These are phyloP conservation scores for Candolleomyces efflorescens DNA, from an alignment of 768 basidiomycete species.

Conservation along the genomic window DNA sequence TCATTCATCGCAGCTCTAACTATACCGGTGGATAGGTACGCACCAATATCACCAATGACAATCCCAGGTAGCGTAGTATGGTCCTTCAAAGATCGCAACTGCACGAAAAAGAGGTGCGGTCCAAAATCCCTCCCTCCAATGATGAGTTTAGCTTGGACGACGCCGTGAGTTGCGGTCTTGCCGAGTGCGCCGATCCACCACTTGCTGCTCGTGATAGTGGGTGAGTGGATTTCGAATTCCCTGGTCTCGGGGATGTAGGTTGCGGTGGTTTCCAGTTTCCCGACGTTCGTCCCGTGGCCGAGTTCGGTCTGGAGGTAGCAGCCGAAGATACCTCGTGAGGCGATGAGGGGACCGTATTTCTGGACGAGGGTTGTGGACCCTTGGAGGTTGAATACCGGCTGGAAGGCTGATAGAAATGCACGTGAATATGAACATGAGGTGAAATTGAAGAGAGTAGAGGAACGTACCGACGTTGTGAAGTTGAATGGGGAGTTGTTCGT, in stretches of 20 bases:
- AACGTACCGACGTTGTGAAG: slow-evolving; percentile 34
- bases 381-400: slow-evolving; percentile 64
- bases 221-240: slow-evolving; percentile 75
- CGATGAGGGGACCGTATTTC: slow-evolving; percentile 47
- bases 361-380: slow-evolving; percentile 49
- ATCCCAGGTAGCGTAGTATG: slow-evolving; percentile 60
- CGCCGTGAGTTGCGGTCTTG: slow-evolving; percentile 69
- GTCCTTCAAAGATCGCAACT: slow-evolving; percentile 46
- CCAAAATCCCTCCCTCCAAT: slow-evolving; percentile 57
- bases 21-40: slow-evolving; percentile 7
- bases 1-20: not conserved
- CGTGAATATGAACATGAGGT: slow-evolving; percentile 13
- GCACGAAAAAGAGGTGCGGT: slow-evolving; percentile 73
- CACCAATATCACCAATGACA: slow-evolving; percentile 66
- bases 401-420: slow-evolving; percentile 64
- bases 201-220: slow-evolving; percentile 69
- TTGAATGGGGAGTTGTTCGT: slow-evolving; percentile 48
- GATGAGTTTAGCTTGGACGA: slow-evolving; percentile 72
- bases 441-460: not conserved
- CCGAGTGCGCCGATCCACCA: slow-evolving; percentile 82
- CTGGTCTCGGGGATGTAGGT: slow-evolving; percentile 62
- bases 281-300: slow-evolving; percentile 73
- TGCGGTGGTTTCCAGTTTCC: slow-evolving; percentile 68
- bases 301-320: slow-evolving; percentile 79
- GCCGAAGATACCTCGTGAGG: slow-evolving; percentile 58